phyloP scores from a whole-genome alignment of 345 rosid species.

The Durio zibethinus region DNA sequence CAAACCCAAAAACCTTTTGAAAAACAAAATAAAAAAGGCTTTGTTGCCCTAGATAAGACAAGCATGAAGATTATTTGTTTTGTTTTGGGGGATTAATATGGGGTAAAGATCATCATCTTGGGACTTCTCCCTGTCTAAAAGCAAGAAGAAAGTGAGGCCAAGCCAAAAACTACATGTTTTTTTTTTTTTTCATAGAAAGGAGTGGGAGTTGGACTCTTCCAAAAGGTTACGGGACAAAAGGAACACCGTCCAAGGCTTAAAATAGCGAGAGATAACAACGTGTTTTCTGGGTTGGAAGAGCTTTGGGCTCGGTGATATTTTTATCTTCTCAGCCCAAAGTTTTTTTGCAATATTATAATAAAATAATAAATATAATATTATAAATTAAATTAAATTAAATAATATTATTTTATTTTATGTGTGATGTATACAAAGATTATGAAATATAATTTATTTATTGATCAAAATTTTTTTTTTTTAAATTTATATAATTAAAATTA shows the following conservation, averaged over 20 bases:
- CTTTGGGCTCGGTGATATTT: constrained; percentile 31
- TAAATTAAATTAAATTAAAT: too few relatives aligned
- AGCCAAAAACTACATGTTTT: not conserved
- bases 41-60: not conserved
- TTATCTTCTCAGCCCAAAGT: constrained; percentile 27
- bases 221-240: constrained; percentile 33
- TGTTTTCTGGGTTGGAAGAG: constrained; percentile 43
- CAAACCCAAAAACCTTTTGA: not conserved
- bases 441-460: too few relatives aligned
- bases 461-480: too few relatives aligned
- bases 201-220: constrained; percentile 5
- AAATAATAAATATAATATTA: too few relatives aligned
- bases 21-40: not conserved
- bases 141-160: not conserved
- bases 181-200: not conserved
- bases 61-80: not conserved
- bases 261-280: constrained; percentile 27
- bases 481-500: too few relatives aligned
- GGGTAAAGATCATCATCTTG: not conserved
- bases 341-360: too few relatives aligned
- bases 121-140: not conserved
- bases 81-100: not conserved
- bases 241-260: constrained; percentile 30
- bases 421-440: too few relatives aligned
- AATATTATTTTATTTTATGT: too few relatives aligned